phyloP scores from a whole-genome alignment of 2,329 filamentous ascomycete genomes.

The Hirsutella rhossiliensis region DNA sequence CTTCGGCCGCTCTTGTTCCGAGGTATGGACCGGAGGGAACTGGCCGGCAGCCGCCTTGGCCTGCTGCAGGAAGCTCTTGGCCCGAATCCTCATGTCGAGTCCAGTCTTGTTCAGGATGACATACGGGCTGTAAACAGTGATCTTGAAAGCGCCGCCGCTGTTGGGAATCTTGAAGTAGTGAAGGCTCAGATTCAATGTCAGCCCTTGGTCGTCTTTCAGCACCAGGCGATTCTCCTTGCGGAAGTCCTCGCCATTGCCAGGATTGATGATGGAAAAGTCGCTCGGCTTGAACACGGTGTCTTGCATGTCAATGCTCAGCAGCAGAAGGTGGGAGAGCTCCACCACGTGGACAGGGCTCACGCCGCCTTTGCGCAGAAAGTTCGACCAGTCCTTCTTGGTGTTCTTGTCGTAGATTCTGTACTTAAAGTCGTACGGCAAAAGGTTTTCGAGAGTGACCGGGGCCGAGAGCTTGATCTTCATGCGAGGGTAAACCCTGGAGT shows the following conservation, averaged over 20 bases:
- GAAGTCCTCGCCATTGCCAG: slow-evolving; percentile 78
- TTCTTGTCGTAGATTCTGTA: slow-evolving; percentile 99
- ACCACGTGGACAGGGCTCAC: slow-evolving; percentile 96
- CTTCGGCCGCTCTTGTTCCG: slow-evolving; percentile 48
- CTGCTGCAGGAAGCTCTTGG: slow-evolving; percentile 78
- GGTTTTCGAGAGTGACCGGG: slow-evolving; percentile 85
- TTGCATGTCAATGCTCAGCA: slow-evolving; percentile 93
- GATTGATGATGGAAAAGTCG: slow-evolving; percentile 95
- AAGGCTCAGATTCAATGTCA: slow-evolving; percentile 68
- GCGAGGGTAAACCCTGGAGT: slow-evolving; percentile 68
- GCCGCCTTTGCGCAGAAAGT: slow-evolving; percentile 91
- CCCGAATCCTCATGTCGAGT: slow-evolving; percentile 73
- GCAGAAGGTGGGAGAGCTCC: slow-evolving; percentile 81
- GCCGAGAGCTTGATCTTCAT: slow-evolving; percentile 90
- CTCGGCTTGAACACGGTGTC: slow-evolving; percentile 90
- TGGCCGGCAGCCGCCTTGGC: slow-evolving; percentile 77
- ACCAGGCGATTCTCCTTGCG: slow-evolving; percentile 66
- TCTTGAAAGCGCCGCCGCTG: slow-evolving; percentile 89
- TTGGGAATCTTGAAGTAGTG: slow-evolving; percentile 88
- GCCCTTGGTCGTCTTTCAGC: slow-evolving; percentile 74
- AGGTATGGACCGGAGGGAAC: slow-evolving; percentile 40
- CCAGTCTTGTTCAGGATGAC: slow-evolving; percentile 93
- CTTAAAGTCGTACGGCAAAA: slow-evolving; percentile 96
- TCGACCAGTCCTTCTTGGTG: slow-evolving; percentile 97
- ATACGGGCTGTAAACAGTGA: slow-evolving; percentile 91